Evolutionary conservation across 2,329 filamentous ascomycete species (phyloP), one percentile per base, ranked within the genome.

Genomic region (Beauveria scarabaeidicola): DNA sequence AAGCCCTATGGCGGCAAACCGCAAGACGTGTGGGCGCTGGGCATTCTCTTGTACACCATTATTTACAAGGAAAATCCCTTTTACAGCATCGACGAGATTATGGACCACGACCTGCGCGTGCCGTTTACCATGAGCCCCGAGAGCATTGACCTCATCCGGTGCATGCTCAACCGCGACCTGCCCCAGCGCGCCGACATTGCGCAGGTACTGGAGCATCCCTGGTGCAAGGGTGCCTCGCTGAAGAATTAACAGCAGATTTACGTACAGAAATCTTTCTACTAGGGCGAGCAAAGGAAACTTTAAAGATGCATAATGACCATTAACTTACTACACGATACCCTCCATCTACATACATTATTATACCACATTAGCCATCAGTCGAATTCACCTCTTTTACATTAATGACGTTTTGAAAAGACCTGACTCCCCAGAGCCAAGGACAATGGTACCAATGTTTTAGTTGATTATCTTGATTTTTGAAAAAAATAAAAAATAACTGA

Each of bases 1-100:
- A 88, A 87, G 66, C 88, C 92, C 17, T 99, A 99, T 74, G 85
- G 89, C 65, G 94, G 94, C 69, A 96, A 95, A 74, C 93, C 96
- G 72, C 94, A 99, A 77, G 94, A 99, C 69, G 91, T 99, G 32
- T 99, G 94, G 94, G 94, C 94, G 1, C 81, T 99, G 17, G 94
- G 94, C 25, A 97, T 99, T 68, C 82, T 99, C 27, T 84, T 99
- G 15, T 99, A 99, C 78, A 99, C 94, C 29, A 97, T 99, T 69
- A 89, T 97, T 69, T 99, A 99, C 81, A 99, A 97, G 76, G 94
- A 99, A 76, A 99, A 99, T 70, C 93, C 94, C 0, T 99, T 97
- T 74, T 97, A 97, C 81, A 95, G 89, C 74, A 94, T 97, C 68
- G 94, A 99, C 73, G 94, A 99, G 78, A 99, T 99, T 69, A 95